A percentile compares a stretch with the other conserved stretches of the same genome.
These are phyloP conservation scores for Aspergillus terreus DNA, from an alignment of 2,329 filamentous ascomycete genomes.

Conservation along the genomic window DNA sequence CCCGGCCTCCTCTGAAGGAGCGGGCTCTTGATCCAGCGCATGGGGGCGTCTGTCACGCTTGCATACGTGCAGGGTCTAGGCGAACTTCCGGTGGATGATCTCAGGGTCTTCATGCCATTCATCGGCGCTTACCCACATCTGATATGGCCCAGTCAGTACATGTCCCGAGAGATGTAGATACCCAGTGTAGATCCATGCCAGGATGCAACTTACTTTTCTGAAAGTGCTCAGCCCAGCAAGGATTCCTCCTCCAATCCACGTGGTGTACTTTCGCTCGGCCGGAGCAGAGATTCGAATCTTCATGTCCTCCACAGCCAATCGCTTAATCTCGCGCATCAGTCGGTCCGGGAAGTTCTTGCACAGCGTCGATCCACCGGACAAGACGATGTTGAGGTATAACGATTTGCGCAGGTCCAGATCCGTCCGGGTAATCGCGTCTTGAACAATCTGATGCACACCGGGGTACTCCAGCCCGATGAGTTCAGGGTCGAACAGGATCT, in stretches of 20 bases:
- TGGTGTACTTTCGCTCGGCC: constrained; percentile 96
- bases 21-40: not conserved
- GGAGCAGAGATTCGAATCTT: constrained; percentile 98
- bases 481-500: constrained; percentile 96
- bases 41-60: not conserved
- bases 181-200: not conserved
- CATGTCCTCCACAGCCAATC: constrained; percentile 96
- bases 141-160: not conserved
- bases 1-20: not conserved
- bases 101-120: constrained; percentile 99
- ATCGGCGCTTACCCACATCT: constrained; percentile 99
- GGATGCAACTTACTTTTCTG: constrained; percentile 69
- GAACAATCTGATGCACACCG: constrained; percentile 95
- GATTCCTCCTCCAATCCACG: constrained; percentile 98
- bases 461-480: constrained; percentile 96
- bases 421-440: constrained; percentile 90
- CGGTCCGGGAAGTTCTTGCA: constrained; percentile 97
- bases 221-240: constrained; percentile 95
- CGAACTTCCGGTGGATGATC: constrained; percentile 97
- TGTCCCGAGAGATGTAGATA: not conserved
- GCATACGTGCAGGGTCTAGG: constrained; percentile 47
- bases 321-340: constrained; percentile 85
- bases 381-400: constrained; percentile 92
- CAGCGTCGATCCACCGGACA: constrained; percentile 91
- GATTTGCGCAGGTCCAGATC: constrained; percentile 94